A percentile compares a stretch with the other conserved stretches of the same genome.
Conservation (phyloP, 2,329 filamentous ascomycete species). For the Ophiosphaerella narmari region DNA sequence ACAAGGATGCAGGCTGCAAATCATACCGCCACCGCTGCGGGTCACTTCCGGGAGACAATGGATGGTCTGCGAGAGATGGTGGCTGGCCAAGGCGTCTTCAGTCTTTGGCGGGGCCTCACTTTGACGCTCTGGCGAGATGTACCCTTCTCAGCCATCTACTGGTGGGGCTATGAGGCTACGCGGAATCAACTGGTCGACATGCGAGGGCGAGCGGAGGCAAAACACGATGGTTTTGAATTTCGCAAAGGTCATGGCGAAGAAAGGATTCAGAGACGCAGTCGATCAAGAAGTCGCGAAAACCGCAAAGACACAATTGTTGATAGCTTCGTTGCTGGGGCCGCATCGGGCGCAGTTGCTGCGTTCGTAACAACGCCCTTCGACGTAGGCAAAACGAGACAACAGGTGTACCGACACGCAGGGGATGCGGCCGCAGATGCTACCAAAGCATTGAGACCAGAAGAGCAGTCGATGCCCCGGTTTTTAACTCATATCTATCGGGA, state of each 20-base stretch:
- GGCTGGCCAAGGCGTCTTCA: conserved; percentile 71
- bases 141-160: conserved; percentile 95
- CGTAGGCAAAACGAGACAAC: conserved; percentile 93
- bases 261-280: conserved; percentile 38
- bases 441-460: conserved; percentile 64
- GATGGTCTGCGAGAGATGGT: conserved; percentile 81
- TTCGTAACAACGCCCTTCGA: conserved; percentile 94
- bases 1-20: conserved; percentile 85
- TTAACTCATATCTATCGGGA: conserved; percentile 89
- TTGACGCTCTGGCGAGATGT: conserved; percentile 96
- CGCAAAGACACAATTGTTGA: conserved; percentile 80
- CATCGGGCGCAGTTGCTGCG: conserved; percentile 82
- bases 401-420: conserved; percentile 70
- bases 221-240: conserved; percentile 37
- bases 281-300: conserved; percentile 69
- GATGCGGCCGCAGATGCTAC: conserved; percentile 46
- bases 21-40: conserved; percentile 51
- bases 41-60: conserved; percentile 80
- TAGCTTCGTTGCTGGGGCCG: conserved; percentile 84
- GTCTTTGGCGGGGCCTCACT: conserved; percentile 87
- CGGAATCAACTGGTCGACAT: conserved; percentile 72
- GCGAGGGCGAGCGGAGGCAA: conserved; percentile 57
- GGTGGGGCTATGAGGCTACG: conserved; percentile 94
- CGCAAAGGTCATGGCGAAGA: conserved; percentile 40
- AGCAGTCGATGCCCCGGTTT: conserved; percentile 77